Percentiles rank a stretch among this genome's conserved stretches.
Conservation (phyloP, 495 filamentous ascomycete species). For the Xylaria acuta region DNA sequence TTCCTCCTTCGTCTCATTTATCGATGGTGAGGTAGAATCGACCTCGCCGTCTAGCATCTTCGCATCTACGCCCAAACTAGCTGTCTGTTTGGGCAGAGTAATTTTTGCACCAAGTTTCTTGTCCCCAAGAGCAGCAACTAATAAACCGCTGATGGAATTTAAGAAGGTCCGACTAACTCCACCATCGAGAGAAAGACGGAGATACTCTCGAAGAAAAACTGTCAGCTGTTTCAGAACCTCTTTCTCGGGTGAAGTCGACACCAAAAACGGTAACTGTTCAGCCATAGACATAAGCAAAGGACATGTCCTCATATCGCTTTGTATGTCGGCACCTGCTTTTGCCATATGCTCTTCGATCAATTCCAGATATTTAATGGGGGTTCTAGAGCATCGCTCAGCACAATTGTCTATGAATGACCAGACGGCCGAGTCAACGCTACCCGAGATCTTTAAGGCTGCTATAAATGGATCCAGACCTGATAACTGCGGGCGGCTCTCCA, state of each 20-base stretch:
- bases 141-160: constrained; percentile 28
- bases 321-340: constrained; percentile 29
- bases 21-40: not conserved
- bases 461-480: constrained; percentile 61
- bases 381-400: constrained; percentile 68
- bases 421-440: constrained; percentile 36
- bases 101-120: constrained; percentile 32
- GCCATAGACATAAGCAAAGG: constrained; percentile 66
- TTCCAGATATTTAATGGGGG: constrained; percentile 77
- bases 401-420: constrained; percentile 83
- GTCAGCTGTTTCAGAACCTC: constrained; percentile 31
- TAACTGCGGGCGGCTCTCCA: constrained; percentile 39
- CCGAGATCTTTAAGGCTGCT: constrained; percentile 48
- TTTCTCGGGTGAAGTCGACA: constrained; percentile 48
- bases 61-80: not conserved
- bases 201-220: constrained; percentile 34
- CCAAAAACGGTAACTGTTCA: constrained; percentile 79
- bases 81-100: constrained; percentile 24
- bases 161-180: constrained; percentile 33
- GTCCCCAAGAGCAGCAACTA: constrained; percentile 28
- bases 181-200: constrained; percentile 32
- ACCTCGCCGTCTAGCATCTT: constrained; percentile 3
- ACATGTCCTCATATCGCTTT: constrained; percentile 47
- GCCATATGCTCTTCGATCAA: constrained; percentile 47
- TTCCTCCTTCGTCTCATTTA: not conserved